These are phyloP conservation scores for Penicillium palitans DNA, from an alignment of 2,329 filamentous ascomycete genomes.

Conservation along the genomic window DNA sequence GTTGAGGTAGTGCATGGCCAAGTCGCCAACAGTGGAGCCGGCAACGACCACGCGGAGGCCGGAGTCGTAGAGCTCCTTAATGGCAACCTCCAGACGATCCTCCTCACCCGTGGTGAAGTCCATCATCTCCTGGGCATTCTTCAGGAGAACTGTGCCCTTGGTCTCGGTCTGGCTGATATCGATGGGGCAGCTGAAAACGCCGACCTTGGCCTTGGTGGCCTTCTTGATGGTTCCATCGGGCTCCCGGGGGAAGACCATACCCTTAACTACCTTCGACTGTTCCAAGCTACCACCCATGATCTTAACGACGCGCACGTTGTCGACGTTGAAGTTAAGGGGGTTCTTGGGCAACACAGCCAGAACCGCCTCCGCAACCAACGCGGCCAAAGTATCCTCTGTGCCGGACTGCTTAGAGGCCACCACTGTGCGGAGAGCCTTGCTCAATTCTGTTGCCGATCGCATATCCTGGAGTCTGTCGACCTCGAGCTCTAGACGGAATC, in stretches of 20 bases:
- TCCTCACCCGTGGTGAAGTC: constrained; percentile 98
- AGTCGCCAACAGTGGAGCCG: constrained; percentile 89
- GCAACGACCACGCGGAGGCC: constrained; percentile 89
- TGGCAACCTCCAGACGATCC: constrained; percentile 78
- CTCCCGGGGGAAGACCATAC: constrained; percentile 97
- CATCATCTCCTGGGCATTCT: constrained; percentile 98
- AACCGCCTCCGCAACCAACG: constrained; percentile 79
- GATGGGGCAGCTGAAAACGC: constrained; percentile 93
- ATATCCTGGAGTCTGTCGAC: constrained; percentile 90
- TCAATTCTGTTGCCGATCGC: constrained; percentile 75
- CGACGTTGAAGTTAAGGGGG: constrained; percentile 93
- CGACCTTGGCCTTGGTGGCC: constrained; percentile 89
- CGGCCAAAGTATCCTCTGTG: constrained; percentile 82
- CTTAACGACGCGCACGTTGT: constrained; percentile 98
- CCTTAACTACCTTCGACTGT: constrained; percentile 91
- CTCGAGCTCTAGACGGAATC: constrained; percentile 62
- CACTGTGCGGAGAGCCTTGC: constrained; percentile 93
- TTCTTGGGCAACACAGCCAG: constrained; percentile 94
- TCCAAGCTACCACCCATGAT: constrained; percentile 97
- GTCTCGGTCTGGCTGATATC: constrained; percentile 97
- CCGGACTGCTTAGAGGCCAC: constrained; percentile 96
- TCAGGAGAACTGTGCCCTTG: constrained; percentile 93
- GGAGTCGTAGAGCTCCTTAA: constrained; percentile 95
- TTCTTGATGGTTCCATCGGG: constrained; percentile 93
- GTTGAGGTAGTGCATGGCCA: constrained; percentile 97